phyloP scores from a whole-genome alignment of 2,329 filamentous ascomycete species.

The Alternaria brassicicola region DNA sequence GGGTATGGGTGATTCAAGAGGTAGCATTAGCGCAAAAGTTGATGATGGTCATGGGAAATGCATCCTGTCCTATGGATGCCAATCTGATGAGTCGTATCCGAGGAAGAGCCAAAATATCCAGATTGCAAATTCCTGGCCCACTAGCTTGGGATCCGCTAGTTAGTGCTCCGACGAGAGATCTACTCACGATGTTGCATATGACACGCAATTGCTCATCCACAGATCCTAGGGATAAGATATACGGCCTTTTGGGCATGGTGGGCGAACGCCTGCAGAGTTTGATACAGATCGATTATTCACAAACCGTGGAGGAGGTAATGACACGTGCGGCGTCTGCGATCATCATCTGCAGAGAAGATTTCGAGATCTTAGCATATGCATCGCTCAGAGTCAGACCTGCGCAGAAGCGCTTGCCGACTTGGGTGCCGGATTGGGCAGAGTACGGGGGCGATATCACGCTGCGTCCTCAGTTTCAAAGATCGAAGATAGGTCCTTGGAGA shows the following conservation, averaged over 20 bases:
- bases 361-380: slow-evolving; percentile 17
- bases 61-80: slow-evolving; percentile 5
- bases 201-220: slow-evolving; percentile 16
- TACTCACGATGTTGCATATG: slow-evolving; percentile 15
- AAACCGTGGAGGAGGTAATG: slow-evolving; percentile 16
- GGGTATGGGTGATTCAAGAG: slow-evolving; percentile 28
- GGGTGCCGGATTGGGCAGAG: slow-evolving; percentile 18
- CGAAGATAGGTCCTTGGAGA: slow-evolving; percentile 15
- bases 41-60: slow-evolving; percentile 16
- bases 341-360: slow-evolving; percentile 14
- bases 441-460: slow-evolving; percentile 3
- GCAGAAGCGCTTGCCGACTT: slow-evolving; percentile 7
- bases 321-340: slow-evolving; percentile 15
- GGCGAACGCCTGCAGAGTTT: slow-evolving; percentile 15
- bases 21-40: slow-evolving; percentile 21
- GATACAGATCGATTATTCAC: slow-evolving; percentile 18
- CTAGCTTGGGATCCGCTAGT: slow-evolving; percentile 19
- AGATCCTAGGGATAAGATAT: slow-evolving; percentile 19
- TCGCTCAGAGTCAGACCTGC: background rate
- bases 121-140: slow-evolving; percentile 17
- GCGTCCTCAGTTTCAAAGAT: slow-evolving; percentile 10
- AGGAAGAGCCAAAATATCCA: slow-evolving; percentile 14
- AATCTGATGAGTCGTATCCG: slow-evolving; percentile 17
- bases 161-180: slow-evolving; percentile 15
- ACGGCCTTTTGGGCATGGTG: slow-evolving; percentile 15